Conservation (phyloP, 2,329 filamentous ascomycete genomes). For the Colletotrichum lini region DNA sequence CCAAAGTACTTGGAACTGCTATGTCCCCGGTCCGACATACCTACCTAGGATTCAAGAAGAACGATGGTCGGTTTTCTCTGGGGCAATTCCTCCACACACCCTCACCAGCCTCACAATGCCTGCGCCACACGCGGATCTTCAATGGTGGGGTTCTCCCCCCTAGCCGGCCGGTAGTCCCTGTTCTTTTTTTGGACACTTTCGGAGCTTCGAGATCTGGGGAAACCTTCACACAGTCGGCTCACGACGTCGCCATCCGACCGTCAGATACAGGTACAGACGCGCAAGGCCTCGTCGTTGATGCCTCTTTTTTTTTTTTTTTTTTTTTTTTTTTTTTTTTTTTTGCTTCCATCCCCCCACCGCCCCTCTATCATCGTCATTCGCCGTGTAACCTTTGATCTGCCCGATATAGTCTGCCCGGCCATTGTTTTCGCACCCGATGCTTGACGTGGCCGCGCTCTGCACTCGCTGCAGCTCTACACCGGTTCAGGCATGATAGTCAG, state of each 20-base stretch:
- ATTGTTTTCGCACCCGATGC: background rate
- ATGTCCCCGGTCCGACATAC: too few relatives aligned
- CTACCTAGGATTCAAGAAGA: background rate
- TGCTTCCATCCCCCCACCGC: too few relatives aligned
- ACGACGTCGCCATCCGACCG: background rate
- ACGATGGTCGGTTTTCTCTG: background rate
- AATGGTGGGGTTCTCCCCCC: constrained; percentile 31
- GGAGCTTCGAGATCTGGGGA: constrained; percentile 40
- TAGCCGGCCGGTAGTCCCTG: constrained; percentile 36
- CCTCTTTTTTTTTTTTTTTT: too few relatives aligned
- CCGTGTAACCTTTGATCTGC: background rate
- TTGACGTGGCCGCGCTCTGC: background rate
- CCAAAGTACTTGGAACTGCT: too few relatives aligned
- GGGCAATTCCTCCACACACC: background rate
- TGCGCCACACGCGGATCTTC: constrained; percentile 42
- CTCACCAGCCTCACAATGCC: constrained; percentile 33
- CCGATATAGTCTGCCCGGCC: background rate
- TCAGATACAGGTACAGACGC: constrained; percentile 6
- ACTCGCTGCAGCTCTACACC: background rate
- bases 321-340: too few relatives aligned
- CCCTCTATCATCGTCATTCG: too few relatives aligned
- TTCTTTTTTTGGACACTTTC: constrained; percentile 42
- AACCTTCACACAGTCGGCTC: constrained; percentile 25
- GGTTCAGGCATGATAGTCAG: constrained; percentile 12
- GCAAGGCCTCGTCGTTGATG: background rate